A percentile compares a stretch with the other conserved stretches of the same genome.
phyloP scores from a whole-genome alignment of 495 filamentous ascomycete species.

The Xylaria acuta region DNA sequence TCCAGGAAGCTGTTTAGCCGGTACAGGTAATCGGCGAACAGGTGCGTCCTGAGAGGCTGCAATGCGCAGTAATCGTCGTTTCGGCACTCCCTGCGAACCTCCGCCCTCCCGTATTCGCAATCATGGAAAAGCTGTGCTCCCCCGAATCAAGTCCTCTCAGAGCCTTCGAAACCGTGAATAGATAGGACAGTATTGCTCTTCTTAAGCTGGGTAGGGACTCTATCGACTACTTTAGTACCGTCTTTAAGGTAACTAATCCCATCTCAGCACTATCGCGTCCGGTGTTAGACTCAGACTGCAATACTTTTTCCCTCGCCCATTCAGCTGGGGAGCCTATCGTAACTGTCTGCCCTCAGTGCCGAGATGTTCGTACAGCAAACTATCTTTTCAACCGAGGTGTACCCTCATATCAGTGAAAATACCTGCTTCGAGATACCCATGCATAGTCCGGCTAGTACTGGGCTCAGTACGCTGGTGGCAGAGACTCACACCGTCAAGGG shows the following conservation, averaged over 20 bases:
- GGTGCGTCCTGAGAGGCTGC: neutral
- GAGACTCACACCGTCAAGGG: neutral
- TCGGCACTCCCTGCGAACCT: neutral
- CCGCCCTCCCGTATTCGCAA: neutral
- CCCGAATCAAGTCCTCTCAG: neutral
- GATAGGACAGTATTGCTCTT: neutral
- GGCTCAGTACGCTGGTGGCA: neutral
- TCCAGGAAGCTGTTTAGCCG: neutral
- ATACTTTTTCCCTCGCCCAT: neutral
- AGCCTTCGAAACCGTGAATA: neutral
- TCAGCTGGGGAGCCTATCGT: neutral
- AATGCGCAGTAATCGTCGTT: neutral
- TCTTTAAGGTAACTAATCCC: neutral
- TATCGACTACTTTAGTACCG: neutral
- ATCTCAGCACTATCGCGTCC: neutral
- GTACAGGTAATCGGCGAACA: neutral
- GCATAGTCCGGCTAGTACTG: neutral
- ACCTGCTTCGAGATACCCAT: neutral
- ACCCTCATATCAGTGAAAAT: neutral
- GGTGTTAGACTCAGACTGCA: neutral
- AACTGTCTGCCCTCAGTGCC: too few relatives aligned
- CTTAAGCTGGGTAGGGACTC: neutral
- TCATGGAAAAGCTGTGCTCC: neutral
- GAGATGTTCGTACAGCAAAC: neutral
- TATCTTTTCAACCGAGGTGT: neutral